Conservation (phyloP, 768 basidiomycete species). For the Artomyces pyxidatus region DNA sequence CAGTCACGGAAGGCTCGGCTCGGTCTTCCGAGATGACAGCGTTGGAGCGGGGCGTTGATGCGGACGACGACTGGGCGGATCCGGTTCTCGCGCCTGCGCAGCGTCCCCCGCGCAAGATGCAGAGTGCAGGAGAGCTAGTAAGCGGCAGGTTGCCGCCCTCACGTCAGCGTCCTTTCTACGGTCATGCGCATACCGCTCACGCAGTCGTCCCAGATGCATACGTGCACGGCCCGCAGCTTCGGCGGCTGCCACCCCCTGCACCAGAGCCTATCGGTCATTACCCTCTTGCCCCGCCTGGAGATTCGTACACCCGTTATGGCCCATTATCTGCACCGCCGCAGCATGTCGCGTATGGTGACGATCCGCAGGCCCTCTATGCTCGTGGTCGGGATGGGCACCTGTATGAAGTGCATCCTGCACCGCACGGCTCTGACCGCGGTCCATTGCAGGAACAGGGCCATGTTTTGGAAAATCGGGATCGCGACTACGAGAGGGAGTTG, state of each 20-base stretch:
- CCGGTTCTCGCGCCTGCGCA: not conserved
- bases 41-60: not conserved
- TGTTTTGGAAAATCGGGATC: not conserved
- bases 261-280: not conserved
- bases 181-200: not conserved
- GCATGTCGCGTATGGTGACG: not conserved
- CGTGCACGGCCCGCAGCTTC: not conserved
- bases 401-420: not conserved
- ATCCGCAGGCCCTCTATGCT: not conserved
- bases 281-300: not conserved
- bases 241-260: not conserved
- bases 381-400: not conserved
- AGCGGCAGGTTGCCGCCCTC: not conserved
- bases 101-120: constrained; percentile 3
- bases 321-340: not conserved
- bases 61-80: not conserved
- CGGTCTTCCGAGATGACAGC: not conserved
- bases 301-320: no score
- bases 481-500: no score
- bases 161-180: not conserved
- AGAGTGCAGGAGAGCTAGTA: constrained; percentile 7
- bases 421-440: not conserved
- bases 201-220: not conserved
- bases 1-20: constrained; percentile 1
- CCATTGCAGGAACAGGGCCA: not conserved